Evolutionary conservation across 2,329 filamentous ascomycete species (phyloP), one percentile per base, ranked within the genome.

Genomic region (Trichophyton schoenleinii): DNA sequence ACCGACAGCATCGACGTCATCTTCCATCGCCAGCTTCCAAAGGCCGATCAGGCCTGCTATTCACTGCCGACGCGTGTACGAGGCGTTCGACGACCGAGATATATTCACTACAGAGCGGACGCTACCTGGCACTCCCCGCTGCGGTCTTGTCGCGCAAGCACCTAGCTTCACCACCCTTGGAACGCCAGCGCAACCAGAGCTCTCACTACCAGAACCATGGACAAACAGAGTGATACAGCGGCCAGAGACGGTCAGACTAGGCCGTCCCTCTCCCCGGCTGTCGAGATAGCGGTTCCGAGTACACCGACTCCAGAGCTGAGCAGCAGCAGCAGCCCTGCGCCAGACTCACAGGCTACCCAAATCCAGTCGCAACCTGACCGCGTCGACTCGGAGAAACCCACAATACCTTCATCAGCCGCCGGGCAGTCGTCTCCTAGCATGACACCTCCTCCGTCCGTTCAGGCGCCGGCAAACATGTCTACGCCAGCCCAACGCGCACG

Each of bases 381-480:
- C 38, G 58, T 42, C 46, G 18, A 9, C 18, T 38, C 57, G 4
- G 60, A 62, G 6, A 63, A 60, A 15, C 38, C n/a, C 7, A 52
- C 34, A n/a, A 53, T 61, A 28, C 22, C 22, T 41, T 69, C 74
- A 68, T 74, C 77, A 22, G 77, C 76, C 9, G 75, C 74, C 41
- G 73, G 74, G 25, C 72, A 75, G 53, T 79, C 77, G 20, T 80
- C 80, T n/a, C 73, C 71, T 49, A 72, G 75, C 44, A 81, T 85
- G 74, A 86, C 84, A 11, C 83, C 84, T 11, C 84, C 84, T 25
- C 83, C 83, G 8, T 86, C 84, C 2, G 81, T 82, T 1, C 84
- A 86, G 67, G 68, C 80, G 6, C 77, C 78, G 52, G 64, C 65
- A 31, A 61, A 57, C 41, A 64, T 62, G 60, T 64, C 62, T 8